Evolutionary conservation across 805 yeast species (phyloP).

Genomic region (Wickerhamiella alocasiicola): DNA sequence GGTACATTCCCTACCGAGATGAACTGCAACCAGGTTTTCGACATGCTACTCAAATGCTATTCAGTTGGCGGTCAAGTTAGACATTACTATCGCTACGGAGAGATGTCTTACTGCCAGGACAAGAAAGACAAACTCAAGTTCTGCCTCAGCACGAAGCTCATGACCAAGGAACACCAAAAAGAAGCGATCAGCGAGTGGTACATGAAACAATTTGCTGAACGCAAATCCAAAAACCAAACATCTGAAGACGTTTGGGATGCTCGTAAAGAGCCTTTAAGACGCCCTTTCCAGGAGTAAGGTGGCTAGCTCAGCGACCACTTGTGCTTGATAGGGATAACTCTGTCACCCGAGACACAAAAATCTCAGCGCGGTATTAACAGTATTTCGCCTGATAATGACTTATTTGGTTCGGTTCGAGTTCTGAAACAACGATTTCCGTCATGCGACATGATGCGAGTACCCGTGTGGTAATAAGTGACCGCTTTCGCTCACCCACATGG

Average conservation of each 20-base stretch:
- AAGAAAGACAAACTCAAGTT: constrained; percentile 70
- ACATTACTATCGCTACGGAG: constrained; percentile 73
- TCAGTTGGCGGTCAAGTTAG: constrained; percentile 85
- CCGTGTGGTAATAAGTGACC: too few relatives aligned
- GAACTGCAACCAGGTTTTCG: constrained; percentile 75
- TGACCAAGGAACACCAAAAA: constrained; percentile 40
- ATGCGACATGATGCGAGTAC: too few relatives aligned
- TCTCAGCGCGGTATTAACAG: too few relatives aligned
- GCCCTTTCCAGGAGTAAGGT: constrained; percentile 29
- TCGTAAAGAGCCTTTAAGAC: constrained; percentile 27
- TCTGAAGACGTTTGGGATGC: constrained; percentile 78
- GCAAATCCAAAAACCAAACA: constrained; percentile 48
- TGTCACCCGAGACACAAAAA: too few relatives aligned
- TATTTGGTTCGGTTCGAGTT: too few relatives aligned
- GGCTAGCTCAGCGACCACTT: too few relatives aligned
- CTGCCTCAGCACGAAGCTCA: constrained; percentile 51
- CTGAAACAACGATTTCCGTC: too few relatives aligned
- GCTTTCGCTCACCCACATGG: too few relatives aligned
- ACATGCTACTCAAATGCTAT: constrained; percentile 74
- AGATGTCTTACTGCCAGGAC: constrained; percentile 54
- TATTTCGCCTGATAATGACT: too few relatives aligned
- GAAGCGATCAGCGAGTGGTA: constrained; percentile 54
- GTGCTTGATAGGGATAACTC: too few relatives aligned
- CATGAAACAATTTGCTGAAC: constrained; percentile 47
- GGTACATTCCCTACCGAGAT: constrained; percentile 33